phyloP scores from a whole-genome alignment of 2,329 filamentous ascomycete species.

The Didymella keratinophila region DNA sequence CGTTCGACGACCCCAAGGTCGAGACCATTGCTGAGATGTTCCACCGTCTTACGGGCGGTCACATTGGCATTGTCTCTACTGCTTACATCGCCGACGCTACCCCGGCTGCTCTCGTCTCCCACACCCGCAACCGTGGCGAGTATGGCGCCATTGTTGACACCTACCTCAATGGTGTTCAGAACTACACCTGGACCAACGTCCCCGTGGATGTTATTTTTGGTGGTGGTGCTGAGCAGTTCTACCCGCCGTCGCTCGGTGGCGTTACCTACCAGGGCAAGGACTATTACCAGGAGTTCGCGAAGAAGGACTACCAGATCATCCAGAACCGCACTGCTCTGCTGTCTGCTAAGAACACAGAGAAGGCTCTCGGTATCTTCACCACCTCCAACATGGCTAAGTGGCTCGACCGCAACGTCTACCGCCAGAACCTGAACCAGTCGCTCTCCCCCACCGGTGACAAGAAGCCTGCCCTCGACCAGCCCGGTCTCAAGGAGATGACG shows the following conservation, averaged over 20 bases:
- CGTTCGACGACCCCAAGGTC: constrained; percentile 85
- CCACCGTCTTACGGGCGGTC: constrained; percentile 70
- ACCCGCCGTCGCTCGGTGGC: constrained; percentile 60
- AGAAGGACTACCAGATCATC: constrained; percentile 75
- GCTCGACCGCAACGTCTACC: constrained; percentile 85
- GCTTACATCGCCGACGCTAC: constrained; percentile 84
- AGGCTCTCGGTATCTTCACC: constrained; percentile 80
- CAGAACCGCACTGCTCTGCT: constrained; percentile 77
- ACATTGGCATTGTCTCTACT: constrained; percentile 74
- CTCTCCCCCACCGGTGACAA: constrained; percentile 74
- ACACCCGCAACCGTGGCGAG: constrained; percentile 73
- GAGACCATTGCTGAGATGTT: constrained; percentile 84
- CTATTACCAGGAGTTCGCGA: constrained; percentile 74
- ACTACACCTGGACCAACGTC: constrained; percentile 82
- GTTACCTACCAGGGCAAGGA: constrained; percentile 73
- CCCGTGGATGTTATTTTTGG: constrained; percentile 81
- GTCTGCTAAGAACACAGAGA: constrained; percentile 64
- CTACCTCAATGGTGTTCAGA: constrained; percentile 76
- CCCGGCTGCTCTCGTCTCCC: constrained; percentile 67
- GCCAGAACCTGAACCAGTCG: constrained; percentile 70
- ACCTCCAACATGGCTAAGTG: constrained; percentile 79
- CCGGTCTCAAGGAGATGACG: constrained; percentile 88
- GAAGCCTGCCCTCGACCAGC: constrained; percentile 73
- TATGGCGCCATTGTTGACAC: constrained; percentile 79
- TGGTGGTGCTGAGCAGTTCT: constrained; percentile 83